Conservation (phyloP, 371 early-diverging fungal species). For the Apophysomyces variabilis region DNA sequence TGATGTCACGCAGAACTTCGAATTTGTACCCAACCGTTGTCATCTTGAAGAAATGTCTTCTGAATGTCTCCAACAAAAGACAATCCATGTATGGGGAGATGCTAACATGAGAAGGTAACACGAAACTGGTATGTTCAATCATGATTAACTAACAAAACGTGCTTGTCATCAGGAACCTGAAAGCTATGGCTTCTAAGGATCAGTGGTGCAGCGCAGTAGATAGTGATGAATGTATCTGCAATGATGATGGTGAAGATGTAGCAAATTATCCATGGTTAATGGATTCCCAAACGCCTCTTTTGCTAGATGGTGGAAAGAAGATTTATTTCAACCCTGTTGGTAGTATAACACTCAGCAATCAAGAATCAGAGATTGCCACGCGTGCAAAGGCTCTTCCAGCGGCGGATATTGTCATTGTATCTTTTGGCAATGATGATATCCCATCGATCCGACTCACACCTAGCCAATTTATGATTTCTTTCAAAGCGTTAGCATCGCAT, state of each 20-base stretch:
- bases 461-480: slow-evolving; percentile 27
- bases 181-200: slow-evolving; percentile 13
- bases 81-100: slow-evolving; percentile 44
- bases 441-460: slow-evolving; percentile 24
- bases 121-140: neutral
- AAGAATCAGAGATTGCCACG: slow-evolving; percentile 20
- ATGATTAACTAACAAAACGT: neutral
- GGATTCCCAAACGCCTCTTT: slow-evolving; percentile 13
- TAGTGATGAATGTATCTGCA: slow-evolving; percentile 18
- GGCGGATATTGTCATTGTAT: slow-evolving; percentile 39
- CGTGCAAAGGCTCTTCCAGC: slow-evolving; percentile 17
- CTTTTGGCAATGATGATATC: slow-evolving; percentile 38
- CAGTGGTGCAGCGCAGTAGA: slow-evolving; percentile 13
- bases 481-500: slow-evolving; percentile 20
- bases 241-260: slow-evolving; percentile 22
- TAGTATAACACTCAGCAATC: slow-evolving; percentile 23
- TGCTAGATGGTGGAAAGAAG: slow-evolving; percentile 14
- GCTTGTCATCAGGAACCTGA: slow-evolving; percentile 10
- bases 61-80: slow-evolving; percentile 26
- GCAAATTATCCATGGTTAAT: slow-evolving; percentile 19
- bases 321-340: slow-evolving; percentile 27
- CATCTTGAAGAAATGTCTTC: slow-evolving; percentile 17
- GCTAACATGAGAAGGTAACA: slow-evolving; percentile 30
- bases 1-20: slow-evolving; percentile 14
- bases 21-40: slow-evolving; percentile 25